Evolutionary conservation across 2,329 filamentous ascomycete genomes (phyloP), one percentile per base, ranked within the genome.

Genomic region (Sporothrix sp.): DNA sequence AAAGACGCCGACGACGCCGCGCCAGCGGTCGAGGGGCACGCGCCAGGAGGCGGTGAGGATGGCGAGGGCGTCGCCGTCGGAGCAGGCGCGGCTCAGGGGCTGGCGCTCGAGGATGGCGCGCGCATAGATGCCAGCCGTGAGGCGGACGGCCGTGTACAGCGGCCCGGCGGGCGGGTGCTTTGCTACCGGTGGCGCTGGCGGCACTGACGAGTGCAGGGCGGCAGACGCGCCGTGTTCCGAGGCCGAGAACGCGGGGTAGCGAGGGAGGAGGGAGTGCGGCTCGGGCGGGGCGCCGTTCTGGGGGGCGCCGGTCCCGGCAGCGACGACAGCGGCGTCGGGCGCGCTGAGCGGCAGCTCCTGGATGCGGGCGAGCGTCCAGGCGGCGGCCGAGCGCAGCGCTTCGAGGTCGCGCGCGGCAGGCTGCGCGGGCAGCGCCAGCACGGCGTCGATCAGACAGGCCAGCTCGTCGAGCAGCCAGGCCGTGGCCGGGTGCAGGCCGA

Each of bases 391-490:
- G 14, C 60, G 57, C 1, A 76, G 60, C 35, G 66, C 65, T 10
- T 66, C 59, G 2, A 68, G 56, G 21, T 71, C 64, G 18, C 66
- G 65, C 0, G 56, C 28, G 0, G 64, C 62, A 2, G 69, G 56
- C 0, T 62, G 33, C 2, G 58, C 52, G 0, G 71, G 65, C 11
- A 74, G 58, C 0, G 62, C 58, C 6, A 73, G 53, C 0, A 74
- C 66, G 3, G 66, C 60, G 18, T 64, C 58, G 20, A 75, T 63
- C 1, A 78, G 60, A 20, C 68, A 68, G 4, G 72, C 67, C 59
- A 75, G 68, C 37, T 73, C 69, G 47, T 78, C 74, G 2, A 78
- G 66, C 44, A 78, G 71, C 25, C 67, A 65, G 4, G 73, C 71
- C 2, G 71, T 72, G 38, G 64, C 62, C 1, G 63, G 61, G 45